phyloP scores from a whole-genome alignment of 768 basidiomycete genomes.

The Phaeotremella skinneri region DNA sequence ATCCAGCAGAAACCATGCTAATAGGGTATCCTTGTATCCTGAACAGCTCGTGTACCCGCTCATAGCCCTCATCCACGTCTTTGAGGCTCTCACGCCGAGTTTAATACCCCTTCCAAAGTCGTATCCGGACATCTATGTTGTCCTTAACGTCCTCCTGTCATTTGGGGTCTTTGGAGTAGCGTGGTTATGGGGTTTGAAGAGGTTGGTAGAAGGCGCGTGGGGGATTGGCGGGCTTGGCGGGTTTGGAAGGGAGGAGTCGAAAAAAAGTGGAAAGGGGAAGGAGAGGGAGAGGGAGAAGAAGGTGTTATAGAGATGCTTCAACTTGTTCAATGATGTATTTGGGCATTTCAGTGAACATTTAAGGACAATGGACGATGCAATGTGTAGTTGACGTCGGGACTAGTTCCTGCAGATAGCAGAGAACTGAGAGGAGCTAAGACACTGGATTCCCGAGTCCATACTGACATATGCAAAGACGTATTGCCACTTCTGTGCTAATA shows the following conservation, averaged over 20 bases:
- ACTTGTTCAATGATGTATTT: too few species aligned
- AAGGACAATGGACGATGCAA: too few species aligned
- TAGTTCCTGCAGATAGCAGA: too few species aligned
- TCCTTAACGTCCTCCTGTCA: conserved; percentile 77
- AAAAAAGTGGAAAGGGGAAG: neutral
- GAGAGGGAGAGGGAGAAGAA: neutral
- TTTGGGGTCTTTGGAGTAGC: conserved; percentile 73
- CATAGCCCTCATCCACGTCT: conserved; percentile 61
- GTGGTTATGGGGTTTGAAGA: conserved; percentile 89
- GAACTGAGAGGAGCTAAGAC: too few species aligned
- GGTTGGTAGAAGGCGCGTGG: conserved; percentile 77
- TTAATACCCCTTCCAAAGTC: conserved; percentile 64
- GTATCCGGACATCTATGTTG: conserved; percentile 80
- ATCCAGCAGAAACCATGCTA: too few species aligned
- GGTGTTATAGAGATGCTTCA: neutral
- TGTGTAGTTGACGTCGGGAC: too few species aligned
- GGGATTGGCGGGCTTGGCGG: conserved; percentile 50
- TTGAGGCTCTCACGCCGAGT: conserved; percentile 56
- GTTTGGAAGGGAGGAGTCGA: neutral
- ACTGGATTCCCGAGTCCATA: too few species aligned
- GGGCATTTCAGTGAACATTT: too few species aligned
- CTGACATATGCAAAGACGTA: too few species aligned
- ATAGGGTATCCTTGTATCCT: too few species aligned
- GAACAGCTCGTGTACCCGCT: conserved; percentile 60
- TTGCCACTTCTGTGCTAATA: too few species aligned